Evolutionary conservation across 2,329 filamentous ascomycete genomes (phyloP).

Genomic region (Pseudogymnoascus sp.): DNA sequence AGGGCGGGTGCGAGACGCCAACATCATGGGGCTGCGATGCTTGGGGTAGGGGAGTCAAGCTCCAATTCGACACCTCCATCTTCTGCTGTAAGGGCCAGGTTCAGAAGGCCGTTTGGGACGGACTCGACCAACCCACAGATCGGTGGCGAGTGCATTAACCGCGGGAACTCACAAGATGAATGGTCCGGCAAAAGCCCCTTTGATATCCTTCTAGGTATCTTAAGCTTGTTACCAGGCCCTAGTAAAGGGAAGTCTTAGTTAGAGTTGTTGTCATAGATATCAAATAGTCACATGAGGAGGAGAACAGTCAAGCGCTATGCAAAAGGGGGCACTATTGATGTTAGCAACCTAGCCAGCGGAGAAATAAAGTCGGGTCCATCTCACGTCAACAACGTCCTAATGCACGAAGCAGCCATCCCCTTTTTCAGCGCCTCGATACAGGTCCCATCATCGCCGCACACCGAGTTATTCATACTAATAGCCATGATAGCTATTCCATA

Average conservation of each 20-base stretch:
- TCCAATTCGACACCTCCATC: not conserved
- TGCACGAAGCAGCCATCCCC: not conserved
- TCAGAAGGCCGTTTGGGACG: not conserved
- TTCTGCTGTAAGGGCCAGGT: not conserved
- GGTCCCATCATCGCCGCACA: not conserved
- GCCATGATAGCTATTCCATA: conserved; percentile 7
- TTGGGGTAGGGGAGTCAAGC: not conserved
- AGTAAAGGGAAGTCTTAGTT: not conserved
- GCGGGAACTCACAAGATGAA: not conserved
- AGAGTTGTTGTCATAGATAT: not conserved
- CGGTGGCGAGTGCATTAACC: not conserved
- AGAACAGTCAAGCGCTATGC: not conserved
- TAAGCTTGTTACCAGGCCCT: not conserved
- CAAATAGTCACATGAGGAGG: too few relatives aligned
- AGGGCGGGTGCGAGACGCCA: not conserved
- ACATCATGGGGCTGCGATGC: not conserved
- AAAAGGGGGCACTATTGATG: not conserved
- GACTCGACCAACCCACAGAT: not conserved
- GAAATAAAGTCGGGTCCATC: not conserved
- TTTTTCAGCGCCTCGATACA: not conserved
- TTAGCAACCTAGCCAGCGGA: not conserved
- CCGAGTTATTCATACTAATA: conserved; percentile 5
- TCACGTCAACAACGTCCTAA: conserved; percentile 1
- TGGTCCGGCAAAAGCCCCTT: not conserved
- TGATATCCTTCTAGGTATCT: not conserved